A percentile compares a stretch with the other conserved stretches of the same genome.
phyloP scores from a whole-genome alignment of 306 rosid species.

The Quercus berberidifolia region DNA sequence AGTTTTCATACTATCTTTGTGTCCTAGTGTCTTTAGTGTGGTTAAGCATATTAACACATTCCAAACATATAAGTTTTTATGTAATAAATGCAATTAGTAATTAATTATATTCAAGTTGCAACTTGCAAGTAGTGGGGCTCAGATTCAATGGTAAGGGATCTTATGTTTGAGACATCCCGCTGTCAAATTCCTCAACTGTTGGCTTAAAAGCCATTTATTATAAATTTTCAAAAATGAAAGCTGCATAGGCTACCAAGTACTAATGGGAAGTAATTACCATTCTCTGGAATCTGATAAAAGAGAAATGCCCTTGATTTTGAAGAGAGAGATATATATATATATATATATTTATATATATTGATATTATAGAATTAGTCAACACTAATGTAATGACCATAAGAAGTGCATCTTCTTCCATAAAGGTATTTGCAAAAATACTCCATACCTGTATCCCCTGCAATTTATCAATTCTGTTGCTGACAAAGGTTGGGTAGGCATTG shows the following conservation, averaged over 20 bases:
- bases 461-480: slow-evolving; percentile 49
- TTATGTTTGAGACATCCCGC: neutral
- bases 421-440: neutral
- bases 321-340: neutral
- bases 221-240: neutral
- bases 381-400: neutral
- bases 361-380: neutral
- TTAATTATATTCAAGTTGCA: neutral
- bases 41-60: neutral
- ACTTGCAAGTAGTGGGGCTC: neutral
- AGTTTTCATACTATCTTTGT: too few relatives aligned
- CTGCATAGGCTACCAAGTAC: neutral
- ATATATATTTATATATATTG: too few relatives aligned
- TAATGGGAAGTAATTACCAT: neutral
- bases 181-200: neutral
- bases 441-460: slow-evolving; percentile 58
- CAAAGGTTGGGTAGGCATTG: slow-evolving; percentile 56
- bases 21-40: too few relatives aligned
- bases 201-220: neutral
- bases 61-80: neutral
- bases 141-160: neutral
- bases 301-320: neutral
- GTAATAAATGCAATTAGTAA: neutral
- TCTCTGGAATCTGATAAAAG: neutral
- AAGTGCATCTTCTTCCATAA: neutral